Base-by-base conservation (phyloP, 345 rosid genomes). In the Populus tremula region DNA sequence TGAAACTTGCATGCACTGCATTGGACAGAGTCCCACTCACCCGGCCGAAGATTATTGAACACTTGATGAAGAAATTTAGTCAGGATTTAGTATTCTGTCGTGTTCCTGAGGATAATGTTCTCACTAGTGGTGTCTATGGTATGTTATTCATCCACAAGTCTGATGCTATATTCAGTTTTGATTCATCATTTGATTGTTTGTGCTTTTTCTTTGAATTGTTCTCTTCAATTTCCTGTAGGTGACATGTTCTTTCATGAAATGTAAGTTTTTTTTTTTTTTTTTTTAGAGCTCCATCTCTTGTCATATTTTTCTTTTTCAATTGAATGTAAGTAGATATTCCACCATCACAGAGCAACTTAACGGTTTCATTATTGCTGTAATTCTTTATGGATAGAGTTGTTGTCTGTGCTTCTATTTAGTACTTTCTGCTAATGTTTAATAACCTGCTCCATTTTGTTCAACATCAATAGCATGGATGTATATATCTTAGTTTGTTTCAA, bases 1-100 rank as follows among this genome's bases (percentile, higher is more conserved):
- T 96, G 99, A 91, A 85, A 84, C 97, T 96, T 72, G 97, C 96
- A n/a, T 93, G 98, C 75, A 92, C 98, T 63, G 99, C 98, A 0
- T 72, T 93, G 79, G 99, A 93, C 82, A 92, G 99, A 87, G 99
- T 92, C 84, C 97, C 97, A 50, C 88, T 96, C 20, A 93, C 94
- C 4, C 86, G 99, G 8, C 76, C 82, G 6, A 92, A 89, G 85
- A 81, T 92, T 73, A 86, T 93, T 8, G 91, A 89, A 18, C 61
- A 87, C 79, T 84, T 93, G 84, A 85, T 80, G 81, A 87, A 83
- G 85, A 93, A 90, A 86, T 78, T 96, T 72, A 84, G 89, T 84
- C 95, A 89, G 82, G 99, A 93, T 84, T 84, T 92, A 53, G 96
- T 96, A 74, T 96, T 93, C 78, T 91, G 88, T 81, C 90, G 98